These are phyloP conservation scores for Suhomyces sp. DNA, from an alignment of 805 yeast genomes.

Conservation along the genomic window DNA sequence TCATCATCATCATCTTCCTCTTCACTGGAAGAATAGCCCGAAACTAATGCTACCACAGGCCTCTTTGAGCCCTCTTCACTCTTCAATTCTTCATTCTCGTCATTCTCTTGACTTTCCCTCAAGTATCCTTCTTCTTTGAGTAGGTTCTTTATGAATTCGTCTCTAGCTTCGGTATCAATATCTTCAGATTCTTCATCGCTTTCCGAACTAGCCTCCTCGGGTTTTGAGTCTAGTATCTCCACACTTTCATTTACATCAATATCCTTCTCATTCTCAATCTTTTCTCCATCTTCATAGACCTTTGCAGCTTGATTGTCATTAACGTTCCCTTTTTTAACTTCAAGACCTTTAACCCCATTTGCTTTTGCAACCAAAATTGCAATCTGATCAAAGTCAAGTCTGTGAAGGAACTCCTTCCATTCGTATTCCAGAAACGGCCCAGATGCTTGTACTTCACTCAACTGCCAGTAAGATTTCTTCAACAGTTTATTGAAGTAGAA, in stretches of 20 bases:
- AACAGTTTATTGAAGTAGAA: constrained; percentile 28
- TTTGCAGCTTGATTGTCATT: neutral
- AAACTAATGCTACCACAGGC: constrained; percentile 11
- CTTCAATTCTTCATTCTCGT: constrained; percentile 1
- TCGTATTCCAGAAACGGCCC: no score
- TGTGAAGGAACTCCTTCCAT: constrained; percentile 15
- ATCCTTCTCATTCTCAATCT: neutral
- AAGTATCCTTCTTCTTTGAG: constrained; percentile 21
- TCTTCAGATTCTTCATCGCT: constrained; percentile 7
- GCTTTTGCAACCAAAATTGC: constrained; percentile 27
- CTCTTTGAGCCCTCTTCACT: neutral
- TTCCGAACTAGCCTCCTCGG: neutral
- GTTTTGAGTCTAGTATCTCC: neutral
- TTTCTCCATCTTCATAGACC: neutral
- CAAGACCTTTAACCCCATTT: constrained; percentile 9
- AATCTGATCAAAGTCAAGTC: constrained; percentile 30
- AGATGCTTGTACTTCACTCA: constrained; percentile 21
- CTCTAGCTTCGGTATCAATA: constrained; percentile 12
- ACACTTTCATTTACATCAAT: neutral
- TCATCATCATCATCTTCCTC: constrained; percentile 17
- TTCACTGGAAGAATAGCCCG: constrained; percentile 28
- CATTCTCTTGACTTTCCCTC: constrained; percentile 6
- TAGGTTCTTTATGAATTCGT: constrained; percentile 15
- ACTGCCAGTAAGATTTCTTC: constrained; percentile 33
- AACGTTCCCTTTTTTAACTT: neutral